Evolutionary conservation across 768 basidiomycete species (phyloP).

Genomic region (Suillus paluster): DNA sequence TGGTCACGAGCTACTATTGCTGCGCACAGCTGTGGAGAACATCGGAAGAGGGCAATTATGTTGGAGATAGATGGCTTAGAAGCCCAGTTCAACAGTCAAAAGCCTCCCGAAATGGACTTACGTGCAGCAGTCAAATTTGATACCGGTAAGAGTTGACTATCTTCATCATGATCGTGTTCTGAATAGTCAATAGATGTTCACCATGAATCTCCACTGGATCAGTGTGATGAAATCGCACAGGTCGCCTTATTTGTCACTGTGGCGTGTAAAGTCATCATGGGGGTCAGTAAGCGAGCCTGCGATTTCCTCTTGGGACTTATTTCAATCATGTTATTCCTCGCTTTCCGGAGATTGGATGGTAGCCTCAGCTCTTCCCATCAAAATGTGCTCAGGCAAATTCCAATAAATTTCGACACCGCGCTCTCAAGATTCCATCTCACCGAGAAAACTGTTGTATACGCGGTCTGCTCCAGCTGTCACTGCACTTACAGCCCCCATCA

Average conservation of each 20-base stretch:
- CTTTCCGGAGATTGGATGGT: not conserved
- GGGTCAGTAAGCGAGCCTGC: conserved; percentile 9
- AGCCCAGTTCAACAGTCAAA: no score
- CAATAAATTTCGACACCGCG: not conserved
- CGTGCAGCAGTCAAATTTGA: no score
- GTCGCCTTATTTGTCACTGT: no score
- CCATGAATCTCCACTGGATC: no score
- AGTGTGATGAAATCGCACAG: no score
- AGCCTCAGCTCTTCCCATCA: not conserved
- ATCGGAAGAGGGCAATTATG: not conserved
- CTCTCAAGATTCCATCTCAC: not conserved
- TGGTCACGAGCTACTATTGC: not conserved
- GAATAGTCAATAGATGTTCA: no score
- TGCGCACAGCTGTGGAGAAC: not conserved
- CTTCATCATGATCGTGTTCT: no score
- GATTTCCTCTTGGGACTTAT: conserved; percentile 27
- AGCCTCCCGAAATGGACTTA: no score
- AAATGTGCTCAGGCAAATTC: conserved; percentile 1
- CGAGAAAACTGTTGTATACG: not conserved
- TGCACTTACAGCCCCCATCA: not conserved
- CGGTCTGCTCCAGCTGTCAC: conserved; percentile 6
- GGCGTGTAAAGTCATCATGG: conserved; percentile 15
- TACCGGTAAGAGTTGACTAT: no score
- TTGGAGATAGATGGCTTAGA: no score
- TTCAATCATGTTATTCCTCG: conserved; percentile 13